Conservation (phyloP, 345 rosid species). For the Clarkia xantiana region DNA sequence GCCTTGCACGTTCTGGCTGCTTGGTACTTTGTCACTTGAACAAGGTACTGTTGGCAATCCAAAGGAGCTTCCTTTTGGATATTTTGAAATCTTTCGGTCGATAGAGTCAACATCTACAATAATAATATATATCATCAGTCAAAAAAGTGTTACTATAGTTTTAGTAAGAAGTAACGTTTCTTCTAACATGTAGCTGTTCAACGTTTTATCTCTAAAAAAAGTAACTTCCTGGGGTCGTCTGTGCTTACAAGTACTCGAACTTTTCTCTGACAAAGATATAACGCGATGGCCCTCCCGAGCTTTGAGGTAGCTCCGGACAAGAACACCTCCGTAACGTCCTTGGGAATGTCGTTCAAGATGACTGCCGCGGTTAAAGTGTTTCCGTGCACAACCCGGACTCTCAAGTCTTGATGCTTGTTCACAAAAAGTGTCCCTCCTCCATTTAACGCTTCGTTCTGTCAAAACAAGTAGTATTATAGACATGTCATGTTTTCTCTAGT, state of each 20-base stretch:
- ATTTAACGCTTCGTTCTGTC: slow-evolving; percentile 83
- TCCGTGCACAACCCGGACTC: slow-evolving; percentile 89
- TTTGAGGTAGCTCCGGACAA: slow-evolving; percentile 96
- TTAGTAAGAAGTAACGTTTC: no score
- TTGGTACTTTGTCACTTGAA: slow-evolving; percentile 88
- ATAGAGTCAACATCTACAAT: slow-evolving; percentile 72
- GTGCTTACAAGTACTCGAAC: slow-evolving; percentile 73
- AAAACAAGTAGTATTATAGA: not conserved
- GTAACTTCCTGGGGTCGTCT: not conserved
- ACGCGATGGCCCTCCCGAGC: slow-evolving; percentile 95
- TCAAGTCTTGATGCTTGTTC: slow-evolving; percentile 61
- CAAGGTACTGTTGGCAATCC: slow-evolving; percentile 64
- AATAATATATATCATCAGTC: not conserved
- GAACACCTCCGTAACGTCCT: slow-evolving; percentile 72
- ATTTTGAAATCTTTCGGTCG: slow-evolving; percentile 73
- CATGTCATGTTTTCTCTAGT: not conserved
- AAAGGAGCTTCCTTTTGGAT: slow-evolving; percentile 74
- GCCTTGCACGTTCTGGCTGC: slow-evolving; percentile 89
- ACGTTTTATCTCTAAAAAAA: no score
- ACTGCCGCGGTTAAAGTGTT: slow-evolving; percentile 97
- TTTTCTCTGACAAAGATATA: slow-evolving; percentile 67
- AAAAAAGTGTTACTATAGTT: no score
- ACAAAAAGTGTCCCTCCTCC: slow-evolving; percentile 95
- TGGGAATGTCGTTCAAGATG: slow-evolving; percentile 60
- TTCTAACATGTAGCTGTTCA: no score